These are phyloP conservation scores for Pseudogymnoascus sp. DNA, from an alignment of 2,329 filamentous ascomycete genomes.

Conservation along the genomic window DNA sequence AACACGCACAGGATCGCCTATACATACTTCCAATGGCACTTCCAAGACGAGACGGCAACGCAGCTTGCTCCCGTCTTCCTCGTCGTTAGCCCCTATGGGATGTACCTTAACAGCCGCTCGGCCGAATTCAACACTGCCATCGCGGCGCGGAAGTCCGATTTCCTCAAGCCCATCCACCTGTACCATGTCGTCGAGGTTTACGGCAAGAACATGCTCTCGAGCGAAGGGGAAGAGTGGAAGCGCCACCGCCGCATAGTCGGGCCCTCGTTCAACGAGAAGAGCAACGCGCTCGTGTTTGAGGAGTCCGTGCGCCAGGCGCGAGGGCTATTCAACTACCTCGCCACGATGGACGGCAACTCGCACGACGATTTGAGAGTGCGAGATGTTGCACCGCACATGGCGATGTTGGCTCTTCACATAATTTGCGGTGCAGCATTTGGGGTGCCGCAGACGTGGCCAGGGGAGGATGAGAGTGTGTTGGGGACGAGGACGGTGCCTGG, in stretches of 20 bases:
- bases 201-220: conserved; percentile 25
- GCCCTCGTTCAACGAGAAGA: conserved; percentile 33
- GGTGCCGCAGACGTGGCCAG: conserved; percentile 27
- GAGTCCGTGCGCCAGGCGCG: conserved; percentile 41
- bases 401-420: conserved; percentile 43
- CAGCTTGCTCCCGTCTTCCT: background rate
- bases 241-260: conserved; percentile 27
- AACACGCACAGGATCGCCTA: background rate
- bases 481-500: conserved; percentile 9
- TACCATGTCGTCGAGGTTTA: conserved; percentile 27
- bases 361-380: conserved; percentile 26
- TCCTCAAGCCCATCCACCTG: conserved; percentile 23
- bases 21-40: background rate
- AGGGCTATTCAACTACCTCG: conserved; percentile 33
- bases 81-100: background rate
- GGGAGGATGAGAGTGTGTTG: conserved; percentile 30
- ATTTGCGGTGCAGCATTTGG: conserved; percentile 46
- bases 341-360: conserved; percentile 16
- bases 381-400: conserved; percentile 36
- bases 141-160: conserved; percentile 16
- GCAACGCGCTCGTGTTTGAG: conserved; percentile 35
- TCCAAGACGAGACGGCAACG: background rate
- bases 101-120: conserved; percentile 1
- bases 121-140: background rate
- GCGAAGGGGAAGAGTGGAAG: conserved; percentile 26